Base-by-base conservation (phyloP, 768 basidiomycete genomes). In the Strobilomyces echinocephalus region DNA sequence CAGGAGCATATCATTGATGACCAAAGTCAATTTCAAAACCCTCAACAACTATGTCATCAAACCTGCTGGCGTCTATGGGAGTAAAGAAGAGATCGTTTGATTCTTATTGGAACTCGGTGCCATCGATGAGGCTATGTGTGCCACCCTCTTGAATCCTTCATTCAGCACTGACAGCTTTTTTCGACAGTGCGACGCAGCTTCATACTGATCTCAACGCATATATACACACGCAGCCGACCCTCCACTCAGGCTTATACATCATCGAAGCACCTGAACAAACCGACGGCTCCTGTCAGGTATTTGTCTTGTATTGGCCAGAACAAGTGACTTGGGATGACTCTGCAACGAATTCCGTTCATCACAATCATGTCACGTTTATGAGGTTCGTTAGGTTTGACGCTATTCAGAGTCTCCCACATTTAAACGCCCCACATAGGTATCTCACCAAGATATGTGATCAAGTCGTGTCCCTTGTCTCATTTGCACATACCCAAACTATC, bases 391-490 rank as follows among this genome's bases (percentile, higher is more conserved):
- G 4, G 1, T 26, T 50, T 1, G n/a, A 39, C 6, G 9, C 3
- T 9, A 15, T 20, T n/a, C 1, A 21, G 34, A 16, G 16, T 18
- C 20, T 36, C 1, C 2, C 5, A 11, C 1, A 8, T 21, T 16
- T 1, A 28, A 21, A 18, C 12, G 1, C 44, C 0, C 35, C 12
- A 16, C 5, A 11, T 34, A 84, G 84, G 45, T 85, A 85, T 57
- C 75, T 85, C 12, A 81, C 74, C 2, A 81, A 82, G 65, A 72
- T 84, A 34, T 69, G 76, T 14, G 82, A 85, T 56, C 84, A 85
- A 62, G 61, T 79, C 3, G 60, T 77, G 1, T 76, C 76, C 26
- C 61, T 84, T 33, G 63, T 84, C n/a, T 81, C 82, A 6, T 60
- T 74, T 0, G 73, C 76, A 14, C 77, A 84, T 42, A 70, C 77